phyloP scores from a whole-genome alignment of 164 flowering plant species.

The Stephania japonica region DNA sequence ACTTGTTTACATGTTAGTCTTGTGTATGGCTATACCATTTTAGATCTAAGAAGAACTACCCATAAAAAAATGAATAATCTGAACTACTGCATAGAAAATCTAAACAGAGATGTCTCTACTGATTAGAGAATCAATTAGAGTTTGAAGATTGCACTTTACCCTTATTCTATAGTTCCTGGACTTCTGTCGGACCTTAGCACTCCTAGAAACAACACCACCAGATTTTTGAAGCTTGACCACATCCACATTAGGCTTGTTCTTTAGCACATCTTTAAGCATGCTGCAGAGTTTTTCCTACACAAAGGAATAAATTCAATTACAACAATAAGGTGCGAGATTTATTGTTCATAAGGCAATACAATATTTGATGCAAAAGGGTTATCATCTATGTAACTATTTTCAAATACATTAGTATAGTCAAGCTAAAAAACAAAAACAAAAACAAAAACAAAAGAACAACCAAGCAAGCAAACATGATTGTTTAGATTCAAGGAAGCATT shows the following conservation, averaged over 20 bases:
- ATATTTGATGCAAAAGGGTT: too few relatives aligned
- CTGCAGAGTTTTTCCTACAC: conserved; percentile 90
- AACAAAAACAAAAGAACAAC: too few relatives aligned
- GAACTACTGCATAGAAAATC: background rate
- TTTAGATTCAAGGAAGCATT: background rate
- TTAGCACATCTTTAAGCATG: conserved; percentile 77
- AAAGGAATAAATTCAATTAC: conserved; percentile 4
- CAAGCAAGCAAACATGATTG: too few relatives aligned
- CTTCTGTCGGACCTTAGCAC: conserved; percentile 63
- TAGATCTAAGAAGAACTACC: background rate
- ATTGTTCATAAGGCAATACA: too few relatives aligned
- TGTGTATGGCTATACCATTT: background rate
- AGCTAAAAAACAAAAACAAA: too few relatives aligned
- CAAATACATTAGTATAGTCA: too few relatives aligned
- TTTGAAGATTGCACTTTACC: conserved; percentile 33
- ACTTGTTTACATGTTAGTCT: background rate
- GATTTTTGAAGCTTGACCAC: conserved; percentile 96
- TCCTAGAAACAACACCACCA: conserved; percentile 92
- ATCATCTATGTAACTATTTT: too few relatives aligned
- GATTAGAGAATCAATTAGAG: conserved; percentile 1
- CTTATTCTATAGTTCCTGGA: conserved; percentile 67
- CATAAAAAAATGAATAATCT: background rate
- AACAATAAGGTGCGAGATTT: background rate
- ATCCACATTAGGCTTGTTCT: conserved; percentile 72
- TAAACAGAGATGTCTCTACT: background rate